phyloP scores from a whole-genome alignment of 2,329 filamentous ascomycete genomes.

The Niveomyces coronatus region DNA sequence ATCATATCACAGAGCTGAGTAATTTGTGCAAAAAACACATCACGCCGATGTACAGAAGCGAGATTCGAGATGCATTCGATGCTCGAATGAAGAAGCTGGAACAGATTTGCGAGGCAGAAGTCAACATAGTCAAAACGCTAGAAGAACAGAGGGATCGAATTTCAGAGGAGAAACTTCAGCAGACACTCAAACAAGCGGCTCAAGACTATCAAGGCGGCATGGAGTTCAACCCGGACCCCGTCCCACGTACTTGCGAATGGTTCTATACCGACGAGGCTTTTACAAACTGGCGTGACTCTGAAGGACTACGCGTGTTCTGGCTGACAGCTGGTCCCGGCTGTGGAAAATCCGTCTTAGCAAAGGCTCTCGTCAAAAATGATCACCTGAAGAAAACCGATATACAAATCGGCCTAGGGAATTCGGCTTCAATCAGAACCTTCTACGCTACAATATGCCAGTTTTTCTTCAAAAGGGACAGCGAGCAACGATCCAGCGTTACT shows the following conservation, averaged over 20 bases:
- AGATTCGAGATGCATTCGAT: background rate
- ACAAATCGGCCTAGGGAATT: no score
- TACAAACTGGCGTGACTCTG: background rate
- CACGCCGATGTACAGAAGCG: background rate
- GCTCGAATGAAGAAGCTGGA: background rate
- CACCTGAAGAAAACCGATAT: background rate
- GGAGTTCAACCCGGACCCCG: background rate
- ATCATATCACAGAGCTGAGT: background rate
- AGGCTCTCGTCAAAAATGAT: background rate
- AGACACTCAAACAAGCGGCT: background rate
- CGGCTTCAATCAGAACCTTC: background rate
- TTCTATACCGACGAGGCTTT: background rate
- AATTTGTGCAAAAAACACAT: background rate
- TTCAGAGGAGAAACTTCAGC: background rate
- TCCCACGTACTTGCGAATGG: constrained; percentile 2
- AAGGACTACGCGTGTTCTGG: background rate
- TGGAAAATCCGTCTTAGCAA: constrained; percentile 4
- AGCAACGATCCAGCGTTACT: background rate
- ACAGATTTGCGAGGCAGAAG: no score
- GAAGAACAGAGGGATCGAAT: background rate
- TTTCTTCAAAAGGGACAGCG: constrained; percentile 4
- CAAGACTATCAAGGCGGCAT: background rate
- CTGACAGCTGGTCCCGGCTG: constrained; percentile 3
- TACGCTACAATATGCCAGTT: background rate
- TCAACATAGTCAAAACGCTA: background rate